Conservation (phyloP, 352 stramenopile genomes). For the Phytophthora podocarpi region DNA sequence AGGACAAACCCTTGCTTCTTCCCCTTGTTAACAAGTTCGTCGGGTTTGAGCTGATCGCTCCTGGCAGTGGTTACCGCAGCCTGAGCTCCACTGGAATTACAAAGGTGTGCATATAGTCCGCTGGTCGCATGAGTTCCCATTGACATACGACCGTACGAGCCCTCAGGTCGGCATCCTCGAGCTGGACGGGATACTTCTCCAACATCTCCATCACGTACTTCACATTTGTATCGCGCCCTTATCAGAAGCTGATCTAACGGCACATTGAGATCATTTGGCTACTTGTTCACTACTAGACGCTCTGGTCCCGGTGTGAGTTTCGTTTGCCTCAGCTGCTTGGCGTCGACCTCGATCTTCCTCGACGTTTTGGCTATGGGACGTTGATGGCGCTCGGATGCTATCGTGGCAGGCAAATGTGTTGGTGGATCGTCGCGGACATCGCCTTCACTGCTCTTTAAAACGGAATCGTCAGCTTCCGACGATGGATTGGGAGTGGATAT, state of each 20-base stretch:
- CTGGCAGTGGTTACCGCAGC: not conserved
- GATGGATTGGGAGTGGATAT: too few relatives aligned
- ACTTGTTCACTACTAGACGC: constrained; percentile 8
- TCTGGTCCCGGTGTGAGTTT: not conserved
- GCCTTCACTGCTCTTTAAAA: too few relatives aligned
- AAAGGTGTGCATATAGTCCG: constrained; percentile 13
- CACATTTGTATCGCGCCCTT: constrained; percentile 9
- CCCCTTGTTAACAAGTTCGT: not conserved
- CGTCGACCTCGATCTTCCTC: not conserved
- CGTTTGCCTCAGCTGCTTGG: constrained; percentile 8
- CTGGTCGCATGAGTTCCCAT: not conserved
- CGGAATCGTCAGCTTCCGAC: too few relatives aligned
- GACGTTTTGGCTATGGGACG: constrained; percentile 1
- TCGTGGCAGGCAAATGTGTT: too few relatives aligned
- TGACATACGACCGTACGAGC: not conserved
- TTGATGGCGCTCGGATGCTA: too few relatives aligned
- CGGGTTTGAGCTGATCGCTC: not conserved
- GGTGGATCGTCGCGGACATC: too few relatives aligned
- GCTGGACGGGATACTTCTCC: constrained; percentile 7
- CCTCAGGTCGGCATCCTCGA: constrained; percentile 7
- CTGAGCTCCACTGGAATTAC: constrained; percentile 6
- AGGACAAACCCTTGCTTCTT: constrained; percentile 5
- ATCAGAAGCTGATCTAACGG: not conserved
- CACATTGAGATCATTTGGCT: constrained; percentile 8
- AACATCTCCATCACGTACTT: constrained; percentile 15